These are phyloP conservation scores for Saccharomyces pastorianus DNA, from an alignment of 1,139 yeast genomes.

Conservation along the genomic window DNA sequence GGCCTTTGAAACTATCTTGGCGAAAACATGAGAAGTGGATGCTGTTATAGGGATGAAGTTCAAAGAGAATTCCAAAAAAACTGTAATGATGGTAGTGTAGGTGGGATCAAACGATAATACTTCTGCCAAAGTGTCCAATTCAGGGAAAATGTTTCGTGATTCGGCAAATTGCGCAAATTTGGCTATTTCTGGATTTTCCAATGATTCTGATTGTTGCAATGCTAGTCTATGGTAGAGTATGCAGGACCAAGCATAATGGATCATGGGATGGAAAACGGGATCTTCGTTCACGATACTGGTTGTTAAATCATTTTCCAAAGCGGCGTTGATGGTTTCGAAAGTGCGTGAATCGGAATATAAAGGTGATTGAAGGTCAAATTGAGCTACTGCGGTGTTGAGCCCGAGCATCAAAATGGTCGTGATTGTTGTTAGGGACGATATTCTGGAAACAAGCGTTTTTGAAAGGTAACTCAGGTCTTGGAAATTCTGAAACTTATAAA, in stretches of 20 bases:
- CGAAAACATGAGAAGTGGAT: constrained; percentile 44
- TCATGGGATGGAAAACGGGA: constrained; percentile 39
- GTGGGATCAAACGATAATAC: constrained; percentile 44
- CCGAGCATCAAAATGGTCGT: neutral
- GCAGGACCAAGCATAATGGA: constrained; percentile 66
- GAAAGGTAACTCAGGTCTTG: neutral
- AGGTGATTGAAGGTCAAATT: neutral
- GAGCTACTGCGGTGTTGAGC: neutral
- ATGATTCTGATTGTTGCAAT: neutral
- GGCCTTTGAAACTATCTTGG: constrained; percentile 43
- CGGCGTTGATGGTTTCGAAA: neutral
- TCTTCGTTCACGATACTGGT: constrained; percentile 36
- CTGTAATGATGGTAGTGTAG: constrained; percentile 52
- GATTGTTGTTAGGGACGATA: neutral
- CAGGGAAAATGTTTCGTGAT: constrained; percentile 41
- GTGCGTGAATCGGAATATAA: neutral
- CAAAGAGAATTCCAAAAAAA: constrained; percentile 50
- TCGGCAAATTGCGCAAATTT: constrained; percentile 41
- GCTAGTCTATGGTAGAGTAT: constrained; percentile 20
- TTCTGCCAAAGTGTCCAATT: constrained; percentile 38
- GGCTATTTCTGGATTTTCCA: neutral
- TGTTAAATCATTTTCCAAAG: constrained; percentile 6
- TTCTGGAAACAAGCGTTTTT: neutral
- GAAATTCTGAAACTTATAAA: neutral
- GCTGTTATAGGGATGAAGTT: constrained; percentile 58